phyloP scores from a whole-genome alignment of 2,329 filamentous ascomycete species.

The Onygenales sp. region DNA sequence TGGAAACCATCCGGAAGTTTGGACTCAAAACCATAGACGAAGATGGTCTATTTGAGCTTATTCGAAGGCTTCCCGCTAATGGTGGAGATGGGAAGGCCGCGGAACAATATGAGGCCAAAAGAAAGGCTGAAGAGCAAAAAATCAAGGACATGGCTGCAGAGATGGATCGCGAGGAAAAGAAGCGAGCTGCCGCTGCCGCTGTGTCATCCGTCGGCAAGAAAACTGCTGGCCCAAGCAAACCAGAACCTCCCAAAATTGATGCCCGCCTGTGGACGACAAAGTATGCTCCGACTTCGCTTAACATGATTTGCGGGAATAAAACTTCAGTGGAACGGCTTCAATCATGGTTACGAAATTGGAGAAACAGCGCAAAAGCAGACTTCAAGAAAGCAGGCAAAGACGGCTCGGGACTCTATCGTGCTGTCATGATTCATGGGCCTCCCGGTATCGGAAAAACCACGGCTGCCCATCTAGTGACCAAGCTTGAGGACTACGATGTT shows the following conservation, averaged over 20 bases:
- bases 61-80: slow-evolving; percentile 68
- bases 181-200: slow-evolving; percentile 35
- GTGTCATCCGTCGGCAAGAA: slow-evolving; percentile 38
- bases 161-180: slow-evolving; percentile 73
- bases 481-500: slow-evolving; percentile 85
- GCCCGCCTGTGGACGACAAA: slow-evolving; percentile 85
- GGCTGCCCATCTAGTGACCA: slow-evolving; percentile 86
- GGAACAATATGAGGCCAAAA: slow-evolving; percentile 74
- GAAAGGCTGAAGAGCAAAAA: slow-evolving; percentile 73
- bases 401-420: slow-evolving; percentile 70
- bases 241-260: slow-evolving; percentile 26
- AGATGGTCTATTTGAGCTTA: slow-evolving; percentile 79
- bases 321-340: slow-evolving; percentile 80
- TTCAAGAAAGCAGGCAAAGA: slow-evolving; percentile 80
- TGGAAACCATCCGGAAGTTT: slow-evolving; percentile 71
- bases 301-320: slow-evolving; percentile 94
- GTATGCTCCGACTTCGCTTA: slow-evolving; percentile 77
- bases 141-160: slow-evolving; percentile 70
- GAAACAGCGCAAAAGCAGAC: slow-evolving; percentile 63
- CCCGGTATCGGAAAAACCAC: slow-evolving; percentile 98
- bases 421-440: slow-evolving; percentile 91
- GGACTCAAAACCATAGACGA: slow-evolving; percentile 90
- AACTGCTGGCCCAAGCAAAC: neutral
- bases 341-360: slow-evolving; percentile 75
- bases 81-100: slow-evolving; percentile 84